Evolutionary conservation across 1,139 yeast species (phyloP).

Genomic region (Dujonia santamariae): DNA sequence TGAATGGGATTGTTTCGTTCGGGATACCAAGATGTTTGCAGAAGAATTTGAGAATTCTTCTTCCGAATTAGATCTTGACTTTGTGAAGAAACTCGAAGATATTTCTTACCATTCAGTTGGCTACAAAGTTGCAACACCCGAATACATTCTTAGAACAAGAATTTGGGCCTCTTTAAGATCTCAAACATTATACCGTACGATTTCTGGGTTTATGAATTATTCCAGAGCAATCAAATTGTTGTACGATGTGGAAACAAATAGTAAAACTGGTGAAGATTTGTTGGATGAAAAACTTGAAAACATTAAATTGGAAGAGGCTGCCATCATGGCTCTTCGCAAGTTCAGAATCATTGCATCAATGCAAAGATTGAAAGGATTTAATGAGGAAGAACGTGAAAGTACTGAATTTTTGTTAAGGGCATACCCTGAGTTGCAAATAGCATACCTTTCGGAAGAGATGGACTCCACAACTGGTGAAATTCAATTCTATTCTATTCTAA

Average conservation of each 20-base stretch:
- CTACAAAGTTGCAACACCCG: conserved; percentile 53
- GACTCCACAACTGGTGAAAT: conserved; percentile 22
- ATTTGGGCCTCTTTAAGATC: conserved; percentile 58
- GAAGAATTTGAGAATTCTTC: conserved; percentile 40
- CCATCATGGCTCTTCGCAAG: conserved; percentile 42
- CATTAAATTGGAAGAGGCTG: conserved; percentile 34
- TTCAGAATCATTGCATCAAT: conserved; percentile 44
- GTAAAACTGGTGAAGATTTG: conserved; percentile 8
- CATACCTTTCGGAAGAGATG: conserved; percentile 37
- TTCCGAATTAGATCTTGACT: conserved; percentile 16
- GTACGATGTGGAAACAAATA: conserved; percentile 39
- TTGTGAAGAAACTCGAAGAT: conserved; percentile 8
- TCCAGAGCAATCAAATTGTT: conserved; percentile 49
- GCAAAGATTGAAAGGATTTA: conserved; percentile 38
- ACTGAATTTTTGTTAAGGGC: conserved; percentile 37
- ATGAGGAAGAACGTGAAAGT: conserved; percentile 34
- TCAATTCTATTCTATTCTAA: conserved; percentile 31
- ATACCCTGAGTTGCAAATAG: conserved; percentile 45
- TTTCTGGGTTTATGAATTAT: conserved; percentile 58
- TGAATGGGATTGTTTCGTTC: conserved; percentile 52
- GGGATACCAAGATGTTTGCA: conserved; percentile 47
- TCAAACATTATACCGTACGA: conserved; percentile 53
- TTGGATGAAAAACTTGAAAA: conserved; percentile 15
- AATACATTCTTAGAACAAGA: conserved; percentile 49
- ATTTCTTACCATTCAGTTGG: conserved; percentile 49